Conservation (phyloP, 345 rosid species). For the Brassica rapa region DNA sequence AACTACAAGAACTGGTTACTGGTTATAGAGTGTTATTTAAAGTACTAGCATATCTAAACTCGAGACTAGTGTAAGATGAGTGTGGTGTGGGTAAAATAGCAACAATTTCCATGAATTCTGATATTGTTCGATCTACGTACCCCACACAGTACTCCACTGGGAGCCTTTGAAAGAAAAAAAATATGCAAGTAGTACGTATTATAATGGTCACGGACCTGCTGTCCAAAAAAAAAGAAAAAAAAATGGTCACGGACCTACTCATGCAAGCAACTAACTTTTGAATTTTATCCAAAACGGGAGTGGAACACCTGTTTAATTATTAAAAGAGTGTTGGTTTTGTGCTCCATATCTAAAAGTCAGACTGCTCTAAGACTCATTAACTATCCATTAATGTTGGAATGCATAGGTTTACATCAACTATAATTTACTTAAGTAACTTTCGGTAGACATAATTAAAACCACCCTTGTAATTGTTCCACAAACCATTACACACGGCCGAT, state of each 20-base stretch:
- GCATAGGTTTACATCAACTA: background rate
- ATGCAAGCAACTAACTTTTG: background rate
- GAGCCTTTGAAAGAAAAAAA: background rate
- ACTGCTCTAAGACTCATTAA: background rate
- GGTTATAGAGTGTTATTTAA: background rate
- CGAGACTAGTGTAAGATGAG: background rate
- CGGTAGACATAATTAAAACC: slow-evolving; percentile 21
- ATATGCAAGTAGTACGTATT: background rate
- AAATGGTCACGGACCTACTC: background rate
- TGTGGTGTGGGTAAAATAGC: background rate
- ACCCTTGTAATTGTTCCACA: slow-evolving; percentile 24
- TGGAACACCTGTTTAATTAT: background rate
- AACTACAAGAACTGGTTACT: background rate
- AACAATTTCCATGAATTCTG: background rate
- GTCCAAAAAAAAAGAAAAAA: background rate
- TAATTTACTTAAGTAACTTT: slow-evolving; percentile 22
- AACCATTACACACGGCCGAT: background rate
- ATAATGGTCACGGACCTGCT: background rate
- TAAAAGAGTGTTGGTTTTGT: background rate
- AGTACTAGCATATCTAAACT: background rate
- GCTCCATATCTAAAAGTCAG: background rate
- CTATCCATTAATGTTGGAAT: background rate
- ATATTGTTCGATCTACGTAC: background rate
- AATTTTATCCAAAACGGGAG: background rate
- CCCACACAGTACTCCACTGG: background rate